These are phyloP conservation scores for Cordia subcordata DNA, from an alignment of 257 asterid species.

Conservation along the genomic window DNA sequence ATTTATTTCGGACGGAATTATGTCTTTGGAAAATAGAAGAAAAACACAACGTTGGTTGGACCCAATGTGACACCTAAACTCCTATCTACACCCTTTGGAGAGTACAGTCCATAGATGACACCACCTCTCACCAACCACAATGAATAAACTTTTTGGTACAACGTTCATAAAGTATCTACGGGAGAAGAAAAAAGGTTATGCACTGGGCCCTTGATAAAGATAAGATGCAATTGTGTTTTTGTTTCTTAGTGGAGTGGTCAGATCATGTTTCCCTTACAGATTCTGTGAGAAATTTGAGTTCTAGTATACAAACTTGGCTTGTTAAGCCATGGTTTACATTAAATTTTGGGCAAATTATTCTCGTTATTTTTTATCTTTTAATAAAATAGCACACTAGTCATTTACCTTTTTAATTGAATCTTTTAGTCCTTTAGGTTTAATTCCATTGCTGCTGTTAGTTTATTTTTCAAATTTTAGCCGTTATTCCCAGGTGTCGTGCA, in stretches of 20 bases:
- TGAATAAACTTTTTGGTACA: not conserved
- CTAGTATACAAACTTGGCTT: not conserved
- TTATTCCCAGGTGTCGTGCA: too few species aligned
- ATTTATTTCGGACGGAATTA: too few species aligned
- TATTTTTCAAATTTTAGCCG: too few species aligned
- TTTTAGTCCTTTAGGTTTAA: too few species aligned
- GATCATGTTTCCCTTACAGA: not conserved
- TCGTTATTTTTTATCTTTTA: too few species aligned
- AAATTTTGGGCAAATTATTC: too few species aligned
- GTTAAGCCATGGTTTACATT: too few species aligned
- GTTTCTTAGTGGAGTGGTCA: slow-evolving; percentile 3
- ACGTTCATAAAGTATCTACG: not conserved
- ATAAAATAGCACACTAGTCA: too few species aligned
- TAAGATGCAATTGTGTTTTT: not conserved
- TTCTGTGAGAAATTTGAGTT: not conserved
- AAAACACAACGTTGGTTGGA: not conserved
- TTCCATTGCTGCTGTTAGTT: too few species aligned
- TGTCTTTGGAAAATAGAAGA: too few species aligned
- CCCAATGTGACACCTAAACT: not conserved
- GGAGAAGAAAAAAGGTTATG: not conserved
- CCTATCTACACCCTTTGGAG: not conserved
- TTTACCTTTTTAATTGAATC: too few species aligned
- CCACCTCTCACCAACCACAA: not conserved
- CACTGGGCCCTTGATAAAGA: slow-evolving; percentile 1
- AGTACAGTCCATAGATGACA: not conserved